A percentile compares a stretch with the other conserved stretches of the same genome.
phyloP scores from a whole-genome alignment of 2,329 filamentous ascomycete genomes.

The Rutstroemia sp. region DNA sequence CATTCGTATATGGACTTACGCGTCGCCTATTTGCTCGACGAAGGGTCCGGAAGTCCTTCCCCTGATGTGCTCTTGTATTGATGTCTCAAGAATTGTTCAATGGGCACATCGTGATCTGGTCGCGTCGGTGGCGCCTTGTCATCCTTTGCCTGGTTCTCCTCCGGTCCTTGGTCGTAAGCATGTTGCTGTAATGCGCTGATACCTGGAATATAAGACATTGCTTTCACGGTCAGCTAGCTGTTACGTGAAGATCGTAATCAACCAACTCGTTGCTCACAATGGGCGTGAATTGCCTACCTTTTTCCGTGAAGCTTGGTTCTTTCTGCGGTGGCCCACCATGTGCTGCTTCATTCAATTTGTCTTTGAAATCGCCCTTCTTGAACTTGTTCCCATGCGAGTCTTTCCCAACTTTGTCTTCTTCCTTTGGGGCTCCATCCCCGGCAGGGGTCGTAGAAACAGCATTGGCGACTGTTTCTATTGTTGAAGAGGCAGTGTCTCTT shows the following conservation, averaged over 20 bases:
- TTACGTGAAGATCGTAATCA: not conserved
- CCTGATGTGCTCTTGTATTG: constrained; percentile 24
- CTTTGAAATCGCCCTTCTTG: constrained; percentile 20
- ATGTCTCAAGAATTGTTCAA: constrained; percentile 25
- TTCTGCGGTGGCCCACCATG: constrained; percentile 2
- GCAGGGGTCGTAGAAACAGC: constrained; percentile 4
- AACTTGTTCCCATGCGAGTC: constrained; percentile 17
- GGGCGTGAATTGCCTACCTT: constrained; percentile 13
- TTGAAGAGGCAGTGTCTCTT: constrained; percentile 13
- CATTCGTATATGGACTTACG: too few relatives aligned
- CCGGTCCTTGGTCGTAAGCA: constrained; percentile 12
- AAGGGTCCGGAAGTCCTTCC: constrained; percentile 15
- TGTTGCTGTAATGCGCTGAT: constrained; percentile 11
- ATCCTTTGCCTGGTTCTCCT: not conserved
- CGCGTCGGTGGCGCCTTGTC: constrained; percentile 16
- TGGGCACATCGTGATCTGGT: constrained; percentile 26
- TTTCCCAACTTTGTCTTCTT: constrained; percentile 14
- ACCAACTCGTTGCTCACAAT: not conserved
- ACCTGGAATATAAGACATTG: constrained; percentile 19
- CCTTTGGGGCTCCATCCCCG: constrained; percentile 10
- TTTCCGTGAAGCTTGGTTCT: constrained; percentile 16
- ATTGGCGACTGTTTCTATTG: constrained; percentile 11
- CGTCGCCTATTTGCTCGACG: not conserved
- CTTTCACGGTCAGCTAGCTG: constrained; percentile 14
- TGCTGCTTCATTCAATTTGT: constrained; percentile 23